Base-by-base conservation (phyloP, 768 basidiomycete genomes). In the Mycena galericulata region DNA sequence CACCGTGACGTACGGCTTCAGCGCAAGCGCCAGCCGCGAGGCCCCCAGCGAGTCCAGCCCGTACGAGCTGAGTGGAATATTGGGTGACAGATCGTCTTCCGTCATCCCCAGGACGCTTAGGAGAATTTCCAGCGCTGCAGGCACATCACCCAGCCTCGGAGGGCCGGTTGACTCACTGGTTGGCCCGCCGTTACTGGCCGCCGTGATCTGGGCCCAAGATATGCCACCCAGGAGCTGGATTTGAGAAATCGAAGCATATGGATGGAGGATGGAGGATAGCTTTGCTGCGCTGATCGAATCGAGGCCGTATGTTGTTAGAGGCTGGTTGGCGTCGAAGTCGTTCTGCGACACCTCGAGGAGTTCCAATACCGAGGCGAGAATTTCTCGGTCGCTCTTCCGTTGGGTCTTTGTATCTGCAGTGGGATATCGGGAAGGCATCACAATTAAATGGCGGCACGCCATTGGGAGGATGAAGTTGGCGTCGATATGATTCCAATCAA, bases 41-140 rank as follows among this genome's bases (percentile, higher is more conserved):
- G 79, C 79, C 20, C 75, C 71, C 7, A 79, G 70, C 0, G 78
- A 79, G 60, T 81, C 79, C 11, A 80, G 58, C 17, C 79, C 79
- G 30, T 80, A 80, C 0, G 75, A 61, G 11, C 73, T 77, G n/a
- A n/a, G n/a, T n/a, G n/a, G n/a, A n/a, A n/a, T n/a, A n/a, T n/a
- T n/a, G n/a, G n/a, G n/a, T n/a, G n/a, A n/a, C n/a, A n/a, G n/a
- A n/a, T n/a, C n/a, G n/a, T n/a, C n/a, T n/a, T n/a, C n/a, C n/a
- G n/a, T n/a, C n/a, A n/a, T n/a, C n/a, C n/a, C n/a, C n/a, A n/a
- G n/a, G n/a, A n/a, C n/a, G n/a, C n/a, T n/a, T n/a, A n/a, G n/a
- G n/a, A n/a, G n/a, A n/a, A n/a, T n/a, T n/a, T n/a, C n/a, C n/a
- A n/a, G n/a, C n/a, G n/a, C n/a, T n/a, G n/a, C n/a, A n/a, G n/a